These are phyloP conservation scores for Cutaneotrichosporon curvatum DNA, from an alignment of 1,284 basidiomycete species.

Conservation along the genomic window DNA sequence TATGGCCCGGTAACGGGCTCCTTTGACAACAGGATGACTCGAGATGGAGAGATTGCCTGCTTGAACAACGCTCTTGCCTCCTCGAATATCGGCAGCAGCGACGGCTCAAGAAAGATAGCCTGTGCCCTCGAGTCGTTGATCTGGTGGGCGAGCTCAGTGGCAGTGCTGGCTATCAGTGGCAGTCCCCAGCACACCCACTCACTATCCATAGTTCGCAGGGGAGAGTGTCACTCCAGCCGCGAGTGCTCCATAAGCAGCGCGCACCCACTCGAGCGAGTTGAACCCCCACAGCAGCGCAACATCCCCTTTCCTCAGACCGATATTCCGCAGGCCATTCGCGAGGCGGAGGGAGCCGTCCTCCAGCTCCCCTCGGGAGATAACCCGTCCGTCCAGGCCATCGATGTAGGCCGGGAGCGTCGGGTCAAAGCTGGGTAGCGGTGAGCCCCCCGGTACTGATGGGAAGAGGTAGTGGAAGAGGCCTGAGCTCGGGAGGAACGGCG, in stretches of 20 bases:
- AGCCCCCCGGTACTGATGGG: conserved; percentile 2
- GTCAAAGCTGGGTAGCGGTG: conserved; percentile 27
- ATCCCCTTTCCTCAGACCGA: conserved; percentile 31
- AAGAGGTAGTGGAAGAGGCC: conserved; percentile 14
- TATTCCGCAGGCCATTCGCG: conserved; percentile 51
- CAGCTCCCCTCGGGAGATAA: conserved; percentile 56
- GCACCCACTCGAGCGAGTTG: conserved; percentile 56
- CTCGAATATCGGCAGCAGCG: conserved; percentile 46
- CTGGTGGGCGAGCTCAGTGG: conserved; percentile 43
- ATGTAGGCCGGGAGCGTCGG: conserved; percentile 54
- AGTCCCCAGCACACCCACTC: conserved; percentile 16
- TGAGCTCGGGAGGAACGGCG: conserved; percentile 7
- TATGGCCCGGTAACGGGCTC: conserved; percentile 3
- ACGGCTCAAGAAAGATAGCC: conserved; percentile 54
- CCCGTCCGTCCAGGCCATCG: conserved; percentile 57
- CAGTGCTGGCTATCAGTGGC: conserved; percentile 4
- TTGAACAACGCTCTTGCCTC: conserved; percentile 23
- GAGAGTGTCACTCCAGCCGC: conserved; percentile 32
- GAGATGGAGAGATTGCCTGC: conserved; percentile 5
- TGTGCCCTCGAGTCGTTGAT: conserved; percentile 53
- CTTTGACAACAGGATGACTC: conserved; percentile 13
- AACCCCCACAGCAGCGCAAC: conserved; percentile 39
- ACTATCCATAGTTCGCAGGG: conserved; percentile 40
- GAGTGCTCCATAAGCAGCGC: conserved; percentile 51
- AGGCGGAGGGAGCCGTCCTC: conserved; percentile 55